These are phyloP conservation scores for Fusarium floridanum DNA, from an alignment of 2,329 filamentous ascomycete genomes.

Conservation along the genomic window DNA sequence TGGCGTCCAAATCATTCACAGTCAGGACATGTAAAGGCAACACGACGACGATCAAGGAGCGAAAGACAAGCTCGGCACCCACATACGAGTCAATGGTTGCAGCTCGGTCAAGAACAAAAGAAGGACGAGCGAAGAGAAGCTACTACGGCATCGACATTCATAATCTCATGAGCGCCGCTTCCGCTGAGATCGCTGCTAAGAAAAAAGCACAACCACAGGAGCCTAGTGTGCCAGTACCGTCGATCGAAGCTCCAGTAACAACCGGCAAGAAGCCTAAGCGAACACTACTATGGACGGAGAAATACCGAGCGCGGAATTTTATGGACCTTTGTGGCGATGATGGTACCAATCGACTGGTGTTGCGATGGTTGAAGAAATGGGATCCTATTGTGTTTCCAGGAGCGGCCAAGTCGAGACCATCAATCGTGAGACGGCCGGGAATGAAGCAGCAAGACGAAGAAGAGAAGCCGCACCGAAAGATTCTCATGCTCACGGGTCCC, in stretches of 20 bases:
- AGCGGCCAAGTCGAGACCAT: constrained; percentile 69
- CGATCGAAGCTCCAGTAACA: constrained; percentile 55
- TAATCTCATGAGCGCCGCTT: constrained; percentile 78
- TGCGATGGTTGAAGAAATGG: constrained; percentile 96
- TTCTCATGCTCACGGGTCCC: constrained; percentile 89
- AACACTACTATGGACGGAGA: constrained; percentile 91
- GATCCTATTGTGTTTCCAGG: constrained; percentile 92
- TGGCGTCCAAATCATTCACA: constrained; percentile 53
- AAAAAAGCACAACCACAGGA: constrained; percentile 38
- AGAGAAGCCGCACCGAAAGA: constrained; percentile 86
- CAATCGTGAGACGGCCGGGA: constrained; percentile 58
- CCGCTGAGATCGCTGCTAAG: constrained; percentile 66
- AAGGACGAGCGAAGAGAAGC: constrained; percentile 77
- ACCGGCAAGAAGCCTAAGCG: constrained; percentile 58
- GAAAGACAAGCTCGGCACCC: constrained; percentile 59
- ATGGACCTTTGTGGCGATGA: constrained; percentile 96
- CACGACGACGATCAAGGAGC: constrained; percentile 67
- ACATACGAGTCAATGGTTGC: constrained; percentile 78
- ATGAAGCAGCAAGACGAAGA: constrained; percentile 65
- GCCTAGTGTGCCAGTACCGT: constrained; percentile 55
- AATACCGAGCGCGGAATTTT: constrained; percentile 92
- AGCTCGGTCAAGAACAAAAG: constrained; percentile 73
- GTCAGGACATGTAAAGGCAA: constrained; percentile 70
- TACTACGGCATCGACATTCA: constrained; percentile 97
- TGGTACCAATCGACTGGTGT: constrained; percentile 87